These are phyloP conservation scores for Exophiala viscosa DNA, from an alignment of 2,329 filamentous ascomycete species.

Conservation along the genomic window DNA sequence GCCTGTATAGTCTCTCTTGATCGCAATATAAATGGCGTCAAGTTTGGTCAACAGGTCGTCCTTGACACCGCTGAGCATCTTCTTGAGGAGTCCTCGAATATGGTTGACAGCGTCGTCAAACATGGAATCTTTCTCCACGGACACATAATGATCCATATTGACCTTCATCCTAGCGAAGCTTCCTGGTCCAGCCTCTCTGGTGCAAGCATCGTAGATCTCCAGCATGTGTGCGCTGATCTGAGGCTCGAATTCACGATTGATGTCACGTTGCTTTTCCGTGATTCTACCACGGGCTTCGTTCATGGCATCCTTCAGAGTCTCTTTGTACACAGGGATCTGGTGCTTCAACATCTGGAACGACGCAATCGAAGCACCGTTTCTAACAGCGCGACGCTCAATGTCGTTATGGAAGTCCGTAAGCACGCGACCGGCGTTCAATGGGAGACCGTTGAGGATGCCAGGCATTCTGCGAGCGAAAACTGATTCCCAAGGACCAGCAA, in stretches of 20 bases:
- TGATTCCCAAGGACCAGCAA: constrained; percentile 44
- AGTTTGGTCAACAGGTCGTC: constrained; percentile 28
- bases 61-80: constrained; percentile 5
- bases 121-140: constrained; percentile 43
- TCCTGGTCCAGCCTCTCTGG: constrained; percentile 45
- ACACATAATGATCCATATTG: constrained; percentile 47
- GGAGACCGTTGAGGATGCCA: constrained; percentile 25
- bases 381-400: constrained; percentile 38
- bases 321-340: constrained; percentile 43
- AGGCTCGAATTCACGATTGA: constrained; percentile 53
- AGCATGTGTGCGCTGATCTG: constrained; percentile 46
- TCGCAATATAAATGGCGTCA: constrained; percentile 32
- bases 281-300: constrained; percentile 36
- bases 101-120: constrained; percentile 45
- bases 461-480: constrained; percentile 15
- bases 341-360: constrained; percentile 37
- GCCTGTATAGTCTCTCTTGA: constrained; percentile 34
- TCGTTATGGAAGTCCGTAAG: constrained; percentile 27
- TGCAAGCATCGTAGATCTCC: constrained; percentile 46
- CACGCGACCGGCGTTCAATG: constrained; percentile 27
- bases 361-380: constrained; percentile 35
- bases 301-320: constrained; percentile 39
- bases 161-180: constrained; percentile 52
- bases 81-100: constrained; percentile 40
- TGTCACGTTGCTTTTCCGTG: constrained; percentile 48